Percentiles rank a stretch among this genome's conserved stretches.
phyloP scores from a whole-genome alignment of 2,329 filamentous ascomycete species.

The Falciphora oryzae region DNA sequence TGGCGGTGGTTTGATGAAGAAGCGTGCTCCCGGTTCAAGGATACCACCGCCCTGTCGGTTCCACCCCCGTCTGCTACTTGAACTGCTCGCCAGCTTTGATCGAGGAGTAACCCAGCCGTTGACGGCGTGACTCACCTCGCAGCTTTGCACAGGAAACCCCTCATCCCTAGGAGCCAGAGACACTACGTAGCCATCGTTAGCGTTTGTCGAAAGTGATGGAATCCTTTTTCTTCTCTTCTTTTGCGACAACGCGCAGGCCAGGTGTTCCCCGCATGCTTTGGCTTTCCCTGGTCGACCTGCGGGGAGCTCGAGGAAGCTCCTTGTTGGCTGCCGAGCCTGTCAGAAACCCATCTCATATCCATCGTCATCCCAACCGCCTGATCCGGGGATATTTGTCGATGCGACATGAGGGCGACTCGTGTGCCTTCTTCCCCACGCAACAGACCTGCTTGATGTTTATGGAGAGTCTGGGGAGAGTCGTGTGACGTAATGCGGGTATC shows the following conservation, averaged over 20 bases:
- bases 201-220: background rate
- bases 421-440: background rate
- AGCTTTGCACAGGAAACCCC: background rate
- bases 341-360: background rate
- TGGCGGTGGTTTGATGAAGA: background rate
- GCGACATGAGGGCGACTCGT: background rate
- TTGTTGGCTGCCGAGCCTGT: background rate
- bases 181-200: background rate
- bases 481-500: background rate
- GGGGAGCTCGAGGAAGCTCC: background rate
- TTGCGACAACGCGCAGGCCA: too few species aligned
- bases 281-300: background rate
- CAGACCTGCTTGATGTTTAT: background rate
- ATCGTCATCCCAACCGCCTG: background rate
- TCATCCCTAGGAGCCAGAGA: background rate
- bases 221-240: background rate
- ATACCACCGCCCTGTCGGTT: too few species aligned
- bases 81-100: background rate
- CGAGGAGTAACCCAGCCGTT: too few species aligned
- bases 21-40: too few species aligned
- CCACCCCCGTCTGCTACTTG: background rate
- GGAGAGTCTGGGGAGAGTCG: background rate
- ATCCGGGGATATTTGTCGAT: background rate
- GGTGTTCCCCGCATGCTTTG: too few species aligned
- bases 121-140: background rate